phyloP scores from a whole-genome alignment of 768 basidiomycete genomes.

The Macrolepiota albuminosa region DNA sequence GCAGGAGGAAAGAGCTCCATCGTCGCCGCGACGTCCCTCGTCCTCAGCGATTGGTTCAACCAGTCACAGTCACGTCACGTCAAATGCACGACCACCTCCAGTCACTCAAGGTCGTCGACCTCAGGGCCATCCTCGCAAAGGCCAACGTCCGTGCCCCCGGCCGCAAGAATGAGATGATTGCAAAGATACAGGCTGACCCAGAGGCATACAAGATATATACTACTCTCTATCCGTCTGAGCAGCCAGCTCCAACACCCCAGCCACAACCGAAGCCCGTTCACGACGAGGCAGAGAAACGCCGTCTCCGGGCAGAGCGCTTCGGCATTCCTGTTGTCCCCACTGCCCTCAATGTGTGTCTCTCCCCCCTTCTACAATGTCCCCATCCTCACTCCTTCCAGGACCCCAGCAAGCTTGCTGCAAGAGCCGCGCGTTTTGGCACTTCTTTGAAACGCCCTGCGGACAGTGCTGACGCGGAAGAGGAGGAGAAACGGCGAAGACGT shows the following conservation, averaged over 20 bases:
- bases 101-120: constrained; percentile 68
- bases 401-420: constrained; percentile 42
- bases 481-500: constrained; percentile 53
- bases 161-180: constrained; percentile 64
- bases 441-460: constrained; percentile 32
- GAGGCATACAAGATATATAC: constrained; percentile 40
- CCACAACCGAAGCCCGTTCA: not conserved
- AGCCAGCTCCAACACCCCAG: constrained; percentile 13
- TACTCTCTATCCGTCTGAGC: constrained; percentile 19
- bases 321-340: constrained; percentile 55
- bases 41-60: constrained; percentile 39
- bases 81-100: constrained; percentile 36
- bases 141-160: constrained; percentile 45
- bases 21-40: constrained; percentile 41
- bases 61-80: constrained; percentile 19
- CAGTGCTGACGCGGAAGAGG: constrained; percentile 52
- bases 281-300: constrained; percentile 51
- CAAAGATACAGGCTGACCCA: constrained; percentile 50
- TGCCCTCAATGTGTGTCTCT: constrained; percentile 14
- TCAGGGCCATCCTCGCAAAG: constrained; percentile 54
- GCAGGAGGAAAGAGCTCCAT: constrained; percentile 49
- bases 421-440: constrained; percentile 54
- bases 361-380: not conserved
- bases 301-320: constrained; percentile 63
- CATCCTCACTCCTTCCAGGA: constrained; percentile 29